Evolutionary conservation across 257 asterid species (phyloP).

Genomic region (Fraxinus excelsior): DNA sequence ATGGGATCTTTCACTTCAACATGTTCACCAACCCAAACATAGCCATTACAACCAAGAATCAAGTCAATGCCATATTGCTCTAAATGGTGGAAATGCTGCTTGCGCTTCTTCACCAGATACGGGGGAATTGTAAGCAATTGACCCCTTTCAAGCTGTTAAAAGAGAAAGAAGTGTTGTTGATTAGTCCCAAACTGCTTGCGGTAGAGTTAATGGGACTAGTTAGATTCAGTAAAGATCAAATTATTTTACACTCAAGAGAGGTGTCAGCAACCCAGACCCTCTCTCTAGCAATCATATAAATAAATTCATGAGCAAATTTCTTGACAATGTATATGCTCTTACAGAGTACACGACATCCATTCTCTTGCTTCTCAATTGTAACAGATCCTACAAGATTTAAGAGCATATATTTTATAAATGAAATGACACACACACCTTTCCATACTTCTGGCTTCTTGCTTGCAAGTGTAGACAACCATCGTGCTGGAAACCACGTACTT

Average conservation of each 20-base stretch:
- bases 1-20: slow-evolving; percentile 70
- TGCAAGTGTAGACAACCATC: slow-evolving; percentile 90
- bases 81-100: slow-evolving; percentile 82
- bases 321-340: neutral
- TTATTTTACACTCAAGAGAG: neutral
- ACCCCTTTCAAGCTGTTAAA: slow-evolving; percentile 79
- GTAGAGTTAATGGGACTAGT: neutral
- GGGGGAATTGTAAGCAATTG: slow-evolving; percentile 74
- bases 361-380: neutral
- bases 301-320: neutral
- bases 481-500: slow-evolving; percentile 92
- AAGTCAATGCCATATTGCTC: slow-evolving; percentile 78
- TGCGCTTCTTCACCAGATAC: slow-evolving; percentile 84
- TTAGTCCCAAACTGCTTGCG: neutral
- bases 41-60: slow-evolving; percentile 89
- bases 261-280: neutral
- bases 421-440: slow-evolving; percentile 58
- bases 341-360: neutral
- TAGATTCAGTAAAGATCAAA: neutral
- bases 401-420: neutral
- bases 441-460: slow-evolving; percentile 96
- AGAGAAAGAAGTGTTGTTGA: neutral
- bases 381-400: neutral
- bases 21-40: slow-evolving; percentile 92
- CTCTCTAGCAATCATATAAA: neutral